A percentile compares a stretch with the other conserved stretches of the same genome.
Evolutionary conservation across 2,329 filamentous ascomycete species (phyloP).

Genomic region (Neonectria magnoliae): DNA sequence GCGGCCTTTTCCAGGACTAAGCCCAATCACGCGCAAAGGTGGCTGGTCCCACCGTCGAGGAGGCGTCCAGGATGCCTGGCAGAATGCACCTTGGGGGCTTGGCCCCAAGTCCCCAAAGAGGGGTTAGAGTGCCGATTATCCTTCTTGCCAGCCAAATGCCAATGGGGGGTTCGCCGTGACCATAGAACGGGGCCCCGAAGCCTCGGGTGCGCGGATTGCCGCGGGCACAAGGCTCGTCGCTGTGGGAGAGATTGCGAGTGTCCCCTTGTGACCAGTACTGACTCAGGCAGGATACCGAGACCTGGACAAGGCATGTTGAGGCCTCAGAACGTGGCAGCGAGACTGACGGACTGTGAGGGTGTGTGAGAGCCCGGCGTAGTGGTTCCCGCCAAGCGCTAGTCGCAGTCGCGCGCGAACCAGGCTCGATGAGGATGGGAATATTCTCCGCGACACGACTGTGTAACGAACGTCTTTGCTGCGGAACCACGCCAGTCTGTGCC

Average conservation of each 20-base stretch:
- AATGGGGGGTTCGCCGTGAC: slow-evolving; percentile 37
- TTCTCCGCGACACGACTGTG: slow-evolving; percentile 45
- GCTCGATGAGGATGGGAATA: slow-evolving; percentile 44
- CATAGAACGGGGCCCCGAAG: slow-evolving; percentile 31
- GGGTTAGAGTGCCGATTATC: slow-evolving; percentile 45
- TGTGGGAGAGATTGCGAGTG: slow-evolving; percentile 39
- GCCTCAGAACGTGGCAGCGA: slow-evolving; percentile 42
- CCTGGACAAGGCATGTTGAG: slow-evolving; percentile 37
- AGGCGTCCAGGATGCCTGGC: slow-evolving; percentile 41
- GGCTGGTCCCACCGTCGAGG: slow-evolving; percentile 39
- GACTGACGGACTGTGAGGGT: slow-evolving; percentile 36
- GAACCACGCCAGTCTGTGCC: slow-evolving; percentile 40
- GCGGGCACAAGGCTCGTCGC: slow-evolving; percentile 33
- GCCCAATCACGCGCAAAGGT: slow-evolving; percentile 42
- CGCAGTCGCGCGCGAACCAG: slow-evolving; percentile 43
- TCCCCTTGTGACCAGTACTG: slow-evolving; percentile 43
- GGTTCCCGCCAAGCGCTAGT: slow-evolving; percentile 46
- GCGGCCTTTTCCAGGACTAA: slow-evolving; percentile 41
- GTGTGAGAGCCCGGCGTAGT: slow-evolving; percentile 43
- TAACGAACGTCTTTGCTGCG: slow-evolving; percentile 41
- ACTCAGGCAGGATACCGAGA: slow-evolving; percentile 39
- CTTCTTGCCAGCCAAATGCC: slow-evolving; percentile 39
- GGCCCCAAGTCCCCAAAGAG: slow-evolving; percentile 40
- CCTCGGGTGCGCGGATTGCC: slow-evolving; percentile 42
- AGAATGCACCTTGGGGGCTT: slow-evolving; percentile 43